A percentile compares a stretch with the other conserved stretches of the same genome.
These are phyloP conservation scores for Podila epigama DNA, from an alignment of 192 early-diverging fungal species.

Conservation along the genomic window DNA sequence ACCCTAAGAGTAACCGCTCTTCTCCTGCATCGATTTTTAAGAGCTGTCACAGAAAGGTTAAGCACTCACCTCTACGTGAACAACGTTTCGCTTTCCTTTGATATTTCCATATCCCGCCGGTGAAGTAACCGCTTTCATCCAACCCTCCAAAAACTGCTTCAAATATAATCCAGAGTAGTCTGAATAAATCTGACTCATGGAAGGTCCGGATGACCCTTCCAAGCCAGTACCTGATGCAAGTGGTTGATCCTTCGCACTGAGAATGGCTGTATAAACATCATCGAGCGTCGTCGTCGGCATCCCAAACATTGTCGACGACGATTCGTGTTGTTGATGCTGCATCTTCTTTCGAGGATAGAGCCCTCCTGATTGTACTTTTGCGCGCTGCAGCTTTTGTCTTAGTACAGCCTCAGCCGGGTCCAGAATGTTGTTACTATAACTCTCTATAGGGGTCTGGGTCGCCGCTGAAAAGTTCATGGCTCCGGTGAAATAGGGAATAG, in stretches of 20 bases:
- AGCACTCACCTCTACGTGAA: conserved; percentile 24
- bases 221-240: neutral
- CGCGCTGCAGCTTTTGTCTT: conserved; percentile 9
- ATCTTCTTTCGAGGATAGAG: neutral
- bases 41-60: neutral
- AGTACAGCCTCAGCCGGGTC: conserved; percentile 30
- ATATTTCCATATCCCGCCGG: conserved; percentile 37
- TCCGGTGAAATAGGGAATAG: conserved; percentile 28
- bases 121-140: conserved; percentile 9
- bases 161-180: conserved; percentile 25
- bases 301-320: neutral
- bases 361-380: neutral
- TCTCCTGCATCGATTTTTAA: neutral
- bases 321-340: conserved; percentile 3
- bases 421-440: neutral
- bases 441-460: neutral
- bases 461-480: conserved; percentile 1
- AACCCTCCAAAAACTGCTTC: conserved; percentile 23
- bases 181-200: conserved; percentile 11
- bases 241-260: conserved; percentile 12
- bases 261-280: conserved; percentile 14
- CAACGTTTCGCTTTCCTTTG: conserved; percentile 20
- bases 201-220: neutral
- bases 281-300: conserved; percentile 18
- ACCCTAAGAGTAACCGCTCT: too few species aligned